Evolutionary conservation across 202 grass and related monocot genomes (phyloP), one percentile per base, ranked within the genome.

Genomic region (Musa balbisiana): DNA sequence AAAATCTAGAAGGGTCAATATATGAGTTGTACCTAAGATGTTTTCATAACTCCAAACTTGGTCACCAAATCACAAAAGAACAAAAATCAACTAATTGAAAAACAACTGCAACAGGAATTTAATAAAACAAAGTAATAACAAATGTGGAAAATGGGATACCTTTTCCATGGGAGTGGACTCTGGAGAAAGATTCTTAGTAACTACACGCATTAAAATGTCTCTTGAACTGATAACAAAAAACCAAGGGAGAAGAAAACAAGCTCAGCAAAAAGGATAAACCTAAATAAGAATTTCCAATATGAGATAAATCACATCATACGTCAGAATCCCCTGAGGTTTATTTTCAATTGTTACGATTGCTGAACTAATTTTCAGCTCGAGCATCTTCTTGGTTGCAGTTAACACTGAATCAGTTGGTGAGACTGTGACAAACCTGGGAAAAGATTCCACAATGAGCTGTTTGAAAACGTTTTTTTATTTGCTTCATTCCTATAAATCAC

Each of bases 141-240:
- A 12, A 1, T 6, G 55, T 29, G 68, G 49, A 10, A 21, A 51
- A 19, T 0, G 50, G 29, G 13, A 52, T 92, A 89, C 95, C 91
- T 98, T 93, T 70, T 92, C 91, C 2, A 98, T 87, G 52, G 87
- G 86, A 64, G 95, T 98, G 66, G 85, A 92, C 59, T 98, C 95
- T 27, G 95, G 91, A 51, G 87, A 75, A 53, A 94, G 86, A 79
- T 94, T 98, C 69, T 92, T 91, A 68, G 88, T 77, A 21, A 94
- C 80, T 71, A 98, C 85, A 49, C 86, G 88, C 91, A 93, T 98
- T 85, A 98, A 89, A 79, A 98, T 94, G 82, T 98, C 94, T 88
- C 78, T 86, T 55, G 94, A 87, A 51, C 94, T 98, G 83, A 64
- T 67, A 53, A 59, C 53, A 22, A 89, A 23, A 82, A 72, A 23